These are phyloP conservation scores for Ballota nigra DNA, from an alignment of 257 asterid genomes.

Conservation along the genomic window DNA sequence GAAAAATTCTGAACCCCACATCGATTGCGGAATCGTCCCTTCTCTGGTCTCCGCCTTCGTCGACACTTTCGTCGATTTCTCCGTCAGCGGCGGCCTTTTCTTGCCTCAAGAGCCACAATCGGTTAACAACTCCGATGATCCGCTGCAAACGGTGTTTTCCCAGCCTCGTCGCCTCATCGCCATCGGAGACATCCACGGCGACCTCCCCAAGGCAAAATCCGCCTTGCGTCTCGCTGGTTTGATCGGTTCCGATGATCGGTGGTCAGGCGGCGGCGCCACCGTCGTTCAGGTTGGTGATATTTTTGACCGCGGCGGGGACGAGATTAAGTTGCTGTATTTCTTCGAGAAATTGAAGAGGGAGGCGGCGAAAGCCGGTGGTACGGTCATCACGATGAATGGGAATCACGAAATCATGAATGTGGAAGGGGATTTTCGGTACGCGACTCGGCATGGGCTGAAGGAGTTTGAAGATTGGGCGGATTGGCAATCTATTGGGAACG, in stretches of 20 bases:
- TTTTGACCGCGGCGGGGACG: slow-evolving; percentile 92
- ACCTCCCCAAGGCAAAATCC: slow-evolving; percentile 69
- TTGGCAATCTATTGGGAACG: slow-evolving; percentile 64
- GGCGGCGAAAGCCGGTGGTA: slow-evolving; percentile 61
- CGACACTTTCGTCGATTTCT: slow-evolving; percentile 82
- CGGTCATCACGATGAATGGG: slow-evolving; percentile 79
- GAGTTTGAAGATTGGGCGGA: slow-evolving; percentile 76
- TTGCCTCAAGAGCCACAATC: slow-evolving; percentile 43
- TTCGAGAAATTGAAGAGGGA: slow-evolving; percentile 83
- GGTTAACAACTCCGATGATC: not conserved
- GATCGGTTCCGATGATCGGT: slow-evolving; percentile 54
- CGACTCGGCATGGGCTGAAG: slow-evolving; percentile 44
- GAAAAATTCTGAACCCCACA: slow-evolving; percentile 25
- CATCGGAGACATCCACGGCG: slow-evolving; percentile 95
- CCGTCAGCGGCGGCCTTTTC: slow-evolving; percentile 90
- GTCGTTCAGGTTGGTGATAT: slow-evolving; percentile 91
- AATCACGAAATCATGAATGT: slow-evolving; percentile 93
- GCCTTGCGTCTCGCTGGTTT: slow-evolving; percentile 70
- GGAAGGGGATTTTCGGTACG: slow-evolving; percentile 75
- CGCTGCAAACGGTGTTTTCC: slow-evolving; percentile 53
- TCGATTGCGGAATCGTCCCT: slow-evolving; percentile 59
- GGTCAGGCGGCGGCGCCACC: slow-evolving; percentile 85
- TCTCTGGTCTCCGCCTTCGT: slow-evolving; percentile 62
- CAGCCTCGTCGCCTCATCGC: slow-evolving; percentile 77
- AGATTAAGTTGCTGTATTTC: slow-evolving; percentile 73